Evolutionary conservation across 495 filamentous ascomycete genomes (phyloP).

Genomic region (Mytilinidion resinicola): DNA sequence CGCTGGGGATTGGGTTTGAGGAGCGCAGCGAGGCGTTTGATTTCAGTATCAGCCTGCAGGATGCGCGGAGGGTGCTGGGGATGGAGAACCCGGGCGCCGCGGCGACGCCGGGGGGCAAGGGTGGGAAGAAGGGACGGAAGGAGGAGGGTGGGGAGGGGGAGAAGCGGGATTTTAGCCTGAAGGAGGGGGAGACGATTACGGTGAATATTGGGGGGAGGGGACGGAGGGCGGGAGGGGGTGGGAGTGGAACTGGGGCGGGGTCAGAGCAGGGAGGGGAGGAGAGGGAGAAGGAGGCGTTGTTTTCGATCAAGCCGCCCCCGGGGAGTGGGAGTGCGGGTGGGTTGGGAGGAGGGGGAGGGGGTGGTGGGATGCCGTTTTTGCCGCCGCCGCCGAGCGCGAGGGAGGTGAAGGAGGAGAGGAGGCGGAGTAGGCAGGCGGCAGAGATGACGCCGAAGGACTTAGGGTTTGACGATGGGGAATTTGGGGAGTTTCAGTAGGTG

Average conservation of each 20-base stretch:
- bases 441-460: constrained; percentile 34
- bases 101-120: constrained; percentile 27
- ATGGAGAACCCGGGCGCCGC: constrained; percentile 25
- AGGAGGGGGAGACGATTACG: constrained; percentile 79
- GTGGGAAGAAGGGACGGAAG: constrained; percentile 26
- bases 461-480: constrained; percentile 48
- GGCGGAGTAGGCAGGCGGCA: constrained; percentile 31
- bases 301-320: constrained; percentile 43
- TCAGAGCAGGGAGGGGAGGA: constrained; percentile 15
- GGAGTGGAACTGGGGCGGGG: constrained; percentile 3
- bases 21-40: constrained; percentile 78
- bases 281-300: constrained; percentile 37
- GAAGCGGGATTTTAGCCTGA: constrained; percentile 69
- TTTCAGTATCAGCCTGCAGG: constrained; percentile 71
- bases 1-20: constrained; percentile 78
- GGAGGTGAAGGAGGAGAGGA: constrained; percentile 36
- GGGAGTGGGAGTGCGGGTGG: constrained; percentile 6
- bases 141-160: constrained; percentile 34
- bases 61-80: constrained; percentile 55
- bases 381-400: constrained; percentile 58
- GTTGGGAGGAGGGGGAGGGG: not conserved
- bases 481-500: constrained; percentile 47
- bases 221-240: constrained; percentile 21
- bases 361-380: constrained; percentile 42
- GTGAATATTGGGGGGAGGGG: constrained; percentile 56